Base-by-base conservation (phyloP, 805 yeast species). In the Candida nonsorbophila region DNA sequence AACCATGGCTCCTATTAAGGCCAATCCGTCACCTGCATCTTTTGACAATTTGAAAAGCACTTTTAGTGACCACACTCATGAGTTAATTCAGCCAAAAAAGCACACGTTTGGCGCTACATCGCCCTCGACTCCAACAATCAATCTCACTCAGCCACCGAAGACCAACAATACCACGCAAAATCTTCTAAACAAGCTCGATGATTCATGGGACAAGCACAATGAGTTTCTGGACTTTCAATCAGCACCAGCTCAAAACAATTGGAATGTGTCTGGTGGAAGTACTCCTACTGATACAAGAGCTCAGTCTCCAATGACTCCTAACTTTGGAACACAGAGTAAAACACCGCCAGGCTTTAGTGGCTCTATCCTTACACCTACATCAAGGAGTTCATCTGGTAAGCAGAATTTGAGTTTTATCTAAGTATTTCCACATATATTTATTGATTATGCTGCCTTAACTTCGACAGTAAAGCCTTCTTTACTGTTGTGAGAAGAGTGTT, bases 51-150 rank as follows among this genome's bases (percentile, higher is more conserved):
- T 16, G 14, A 29, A 22, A 16, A 16, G 22, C 10, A 23, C 23
- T 12, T 25, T 22, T 9, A 28, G 24, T 11, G 10, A 25, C 10
- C 28, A 28, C 5, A 17, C 28, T 3, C 27, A 22, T 10, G 12
- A 12, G 7, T 42, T 33, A 13, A 20, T 37, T 17, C n/a, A n/a
- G n/a, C n/a, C n/a, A n/a, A n/a, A n/a, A n/a, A n/a, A n/a, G n/a
- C n/a, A n/a, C n/a, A 27, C 37, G 1, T 54, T 54, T 40, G 62
- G 62, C 0, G 58, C 60, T 3, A 42, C 51, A 16, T 19, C 23
- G 8, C 6, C 27, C 25, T 7, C 19, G 10, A 4, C 25, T 31
- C n/a, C n/a, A n/a, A n/a, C n/a, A n/a, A n/a, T n/a, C n/a, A n/a
- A n/a, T n/a, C n/a, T n/a, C n/a, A n/a, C n/a, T n/a, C n/a, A n/a